phyloP scores from a whole-genome alignment of 768 basidiomycete species.

The Naganishia onofrii region DNA sequence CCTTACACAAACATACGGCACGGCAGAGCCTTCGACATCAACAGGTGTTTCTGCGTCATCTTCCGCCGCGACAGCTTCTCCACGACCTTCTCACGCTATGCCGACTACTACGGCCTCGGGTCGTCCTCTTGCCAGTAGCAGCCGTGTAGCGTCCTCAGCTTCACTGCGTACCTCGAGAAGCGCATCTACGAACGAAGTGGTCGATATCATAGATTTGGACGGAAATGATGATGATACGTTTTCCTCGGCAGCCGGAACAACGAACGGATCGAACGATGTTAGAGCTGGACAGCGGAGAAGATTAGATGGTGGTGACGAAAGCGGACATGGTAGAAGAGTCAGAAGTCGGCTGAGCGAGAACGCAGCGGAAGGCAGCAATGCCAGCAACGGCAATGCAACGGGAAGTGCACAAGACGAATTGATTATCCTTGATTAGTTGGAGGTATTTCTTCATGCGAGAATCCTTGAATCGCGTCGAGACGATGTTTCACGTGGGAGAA shows the following conservation, averaged over 20 bases:
- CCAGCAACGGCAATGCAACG: not conserved
- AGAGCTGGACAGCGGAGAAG: constrained; percentile 12
- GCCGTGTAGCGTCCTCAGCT: constrained; percentile 11
- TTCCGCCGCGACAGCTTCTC: constrained; percentile 3
- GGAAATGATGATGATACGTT: not conserved
- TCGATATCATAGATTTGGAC: constrained; percentile 22
- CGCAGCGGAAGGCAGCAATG: not conserved
- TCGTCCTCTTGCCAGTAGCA: constrained; percentile 15
- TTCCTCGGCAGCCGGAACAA: not conserved
- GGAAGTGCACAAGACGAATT: constrained; percentile 4
- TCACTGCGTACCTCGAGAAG: constrained; percentile 4
- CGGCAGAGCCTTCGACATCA: not conserved
- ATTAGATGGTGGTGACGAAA: constrained; percentile 8
- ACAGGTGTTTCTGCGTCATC: not conserved
- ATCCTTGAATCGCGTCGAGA: not conserved
- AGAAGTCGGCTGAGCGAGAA: constrained; percentile 17
- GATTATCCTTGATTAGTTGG: constrained; percentile 15
- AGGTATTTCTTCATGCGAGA: not conserved
- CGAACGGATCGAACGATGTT: not conserved
- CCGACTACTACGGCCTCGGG: constrained; percentile 2
- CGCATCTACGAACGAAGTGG: constrained; percentile 12
- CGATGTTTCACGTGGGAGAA: not conserved
- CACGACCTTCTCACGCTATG: constrained; percentile 7
- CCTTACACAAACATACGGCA: not conserved
- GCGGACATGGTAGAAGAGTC: constrained; percentile 12